A percentile compares a stretch with the other conserved stretches of the same genome.
Evolutionary conservation across 2,329 filamentous ascomycete species (phyloP).

Genomic region (Teratosphaeria pseudoeucalypti): DNA sequence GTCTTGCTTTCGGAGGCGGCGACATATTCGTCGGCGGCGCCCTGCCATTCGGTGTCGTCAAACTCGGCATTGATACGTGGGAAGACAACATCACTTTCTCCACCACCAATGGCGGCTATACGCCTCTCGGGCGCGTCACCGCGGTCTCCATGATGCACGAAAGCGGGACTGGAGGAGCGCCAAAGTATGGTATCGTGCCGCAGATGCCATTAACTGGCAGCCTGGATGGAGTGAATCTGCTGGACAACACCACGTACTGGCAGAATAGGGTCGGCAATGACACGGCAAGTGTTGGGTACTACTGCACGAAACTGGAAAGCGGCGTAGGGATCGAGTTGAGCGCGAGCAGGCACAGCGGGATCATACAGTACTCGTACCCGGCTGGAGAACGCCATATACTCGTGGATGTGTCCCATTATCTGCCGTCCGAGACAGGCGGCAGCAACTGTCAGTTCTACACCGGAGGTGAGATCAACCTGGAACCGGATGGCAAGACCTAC

Average conservation of each 20-base stretch:
- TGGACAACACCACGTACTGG: conserved; percentile 32
- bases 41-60: conserved; percentile 34
- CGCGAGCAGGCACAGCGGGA: conserved; percentile 46
- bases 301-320: conserved; percentile 45
- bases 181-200: conserved; percentile 57
- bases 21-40: conserved; percentile 35
- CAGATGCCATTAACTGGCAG: conserved; percentile 41
- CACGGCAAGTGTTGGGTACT: conserved; percentile 49
- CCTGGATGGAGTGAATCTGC: conserved; percentile 25
- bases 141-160: conserved; percentile 49
- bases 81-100: conserved; percentile 22
- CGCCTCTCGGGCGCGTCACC: conserved; percentile 20
- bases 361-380: conserved; percentile 54
- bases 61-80: conserved; percentile 33
- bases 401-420: conserved; percentile 54
- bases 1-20: conserved; percentile 34
- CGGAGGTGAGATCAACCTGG: conserved; percentile 47
- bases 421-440: conserved; percentile 42
- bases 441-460: conserved; percentile 45
- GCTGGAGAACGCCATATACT: conserved; percentile 39
- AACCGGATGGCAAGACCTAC: conserved; percentile 40
- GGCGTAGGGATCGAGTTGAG: conserved; percentile 49
- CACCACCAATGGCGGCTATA: conserved; percentile 35
- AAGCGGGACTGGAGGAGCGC: conserved; percentile 56
- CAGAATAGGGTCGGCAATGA: conserved; percentile 27